Base-by-base conservation (phyloP, 768 basidiomycete genomes). In the Nevesoporus exiguus region DNA sequence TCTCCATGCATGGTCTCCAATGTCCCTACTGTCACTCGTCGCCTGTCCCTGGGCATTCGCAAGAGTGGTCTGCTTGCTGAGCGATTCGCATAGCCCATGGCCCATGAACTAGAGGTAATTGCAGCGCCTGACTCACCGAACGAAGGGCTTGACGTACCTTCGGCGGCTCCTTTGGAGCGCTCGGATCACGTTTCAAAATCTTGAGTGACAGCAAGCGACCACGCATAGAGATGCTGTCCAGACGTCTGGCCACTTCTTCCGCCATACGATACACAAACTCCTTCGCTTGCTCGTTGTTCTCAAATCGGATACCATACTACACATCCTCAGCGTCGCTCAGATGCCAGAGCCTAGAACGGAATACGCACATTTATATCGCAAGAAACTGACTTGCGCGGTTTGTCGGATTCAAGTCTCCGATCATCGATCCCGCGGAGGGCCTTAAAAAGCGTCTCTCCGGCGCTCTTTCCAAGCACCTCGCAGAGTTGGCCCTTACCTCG, bases 221-320 rank as follows among this genome's bases (percentile, higher is more conserved):
- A 36, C 80, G 74, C 78, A 88, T 84, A 27, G 80, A 76, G 40
- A 88, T 76, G 19, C 77, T 80, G 40, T 88, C 77, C 63, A 98
- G 72, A 7, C 93, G 77, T 51, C 77, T 80, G 21, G 86, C 73
- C 3, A 96, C 88, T 68, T 95, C 93, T 29, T 74, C 77, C 0
- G 87, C 86, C 74, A 99, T 81, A 55, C 87, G 83, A 45, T 74
- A 76, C 7, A 97, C 72, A 62, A 96, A 97, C 3, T 74, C 71
- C 65, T 93, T 85, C 7, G 90, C 93, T 65, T 97, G 86, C 34
- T 85, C 85, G 52, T 85, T 78, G 52, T 83, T 83, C 62, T 88
- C 83, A 68, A 98, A 98, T 4, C 97, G 85, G 51, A 99, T 97
- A 0, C 93, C 97, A 67, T 98, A 99, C 94, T 97, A 30, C 11